Base-by-base conservation (phyloP, 139 green algal species). In the Penium margaritaceum region DNA sequence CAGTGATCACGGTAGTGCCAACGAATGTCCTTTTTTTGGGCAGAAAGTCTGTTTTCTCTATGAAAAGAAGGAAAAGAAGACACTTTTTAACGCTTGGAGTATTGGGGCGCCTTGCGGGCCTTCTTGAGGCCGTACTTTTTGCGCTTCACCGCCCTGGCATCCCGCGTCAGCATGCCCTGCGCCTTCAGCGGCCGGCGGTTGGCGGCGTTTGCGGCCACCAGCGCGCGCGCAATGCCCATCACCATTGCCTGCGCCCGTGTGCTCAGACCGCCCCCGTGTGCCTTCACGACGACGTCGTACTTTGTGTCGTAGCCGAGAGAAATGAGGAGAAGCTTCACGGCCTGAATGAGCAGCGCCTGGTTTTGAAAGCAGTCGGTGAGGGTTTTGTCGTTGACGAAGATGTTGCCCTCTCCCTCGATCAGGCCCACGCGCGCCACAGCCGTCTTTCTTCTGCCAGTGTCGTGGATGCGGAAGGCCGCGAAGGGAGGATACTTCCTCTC, bases 41-140 rank as follows among this genome's bases (percentile, higher is more conserved):
- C n/a, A n/a, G n/a, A n/a, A n/a, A n/a, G n/a, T n/a, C n/a, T n/a
- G n/a, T n/a, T n/a, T n/a, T n/a, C n/a, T n/a, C n/a, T n/a, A n/a
- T n/a, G n/a, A n/a, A n/a, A n/a, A n/a, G n/a, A n/a, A n/a, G n/a
- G n/a, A n/a, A n/a, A n/a, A n/a, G n/a, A n/a, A n/a, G n/a, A n/a
- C n/a, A n/a, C n/a, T n/a, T n/a, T n/a, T n/a, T 70, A 88, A 77
- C 83, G 83, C 74, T 88, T 88, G 63, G 82, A 87, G 67, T 82
- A 88, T 80, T 88, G 83, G 54, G 83, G 75, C 30, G 84, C 84
- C 81, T 88, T 88, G 61, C 84, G 74, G 29, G 84, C 84, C 74
- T 88, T 88, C 63, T 88, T 88, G 62, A 88, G 76, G 44, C 84
- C 84, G 81, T 88, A 88, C 84, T 88, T 88, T 72, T 75, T 76